Conservation (phyloP, 768 basidiomycete genomes). For the Boletus rufocinnamomeus region DNA sequence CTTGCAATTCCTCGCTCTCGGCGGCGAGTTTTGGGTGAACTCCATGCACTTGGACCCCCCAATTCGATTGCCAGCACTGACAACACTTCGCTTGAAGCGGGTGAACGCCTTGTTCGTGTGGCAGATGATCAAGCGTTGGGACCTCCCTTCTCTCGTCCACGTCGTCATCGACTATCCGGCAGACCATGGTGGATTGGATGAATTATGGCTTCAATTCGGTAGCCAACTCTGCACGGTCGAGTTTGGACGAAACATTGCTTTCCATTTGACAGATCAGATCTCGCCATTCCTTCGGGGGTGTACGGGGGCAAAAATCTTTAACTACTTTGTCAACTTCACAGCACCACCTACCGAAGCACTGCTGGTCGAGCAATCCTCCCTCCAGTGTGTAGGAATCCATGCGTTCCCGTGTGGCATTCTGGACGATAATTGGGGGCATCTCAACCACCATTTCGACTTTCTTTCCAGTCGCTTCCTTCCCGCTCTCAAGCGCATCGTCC, state of each 20-base stretch:
- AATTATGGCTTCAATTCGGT: slow-evolving; percentile 53
- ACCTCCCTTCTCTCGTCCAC: slow-evolving; percentile 52
- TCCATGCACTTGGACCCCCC: slow-evolving; percentile 21
- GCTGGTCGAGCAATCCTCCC: slow-evolving; percentile 31
- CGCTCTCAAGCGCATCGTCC: slow-evolving; percentile 43
- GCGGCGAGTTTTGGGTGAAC: slow-evolving; percentile 43
- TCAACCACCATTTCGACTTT: slow-evolving; percentile 46
- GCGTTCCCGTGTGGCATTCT: slow-evolving; percentile 48
- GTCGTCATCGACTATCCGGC: slow-evolving; percentile 53
- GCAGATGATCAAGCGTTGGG: slow-evolving; percentile 47
- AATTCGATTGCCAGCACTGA: slow-evolving; percentile 46
- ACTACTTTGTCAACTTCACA: slow-evolving; percentile 59
- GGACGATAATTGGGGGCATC: slow-evolving; percentile 34
- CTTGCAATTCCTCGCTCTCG: slow-evolving; percentile 58
- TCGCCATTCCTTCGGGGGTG: slow-evolving; percentile 48
- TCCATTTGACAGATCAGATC: slow-evolving; percentile 51
- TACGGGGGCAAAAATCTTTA: slow-evolving; percentile 48
- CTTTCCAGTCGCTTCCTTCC: slow-evolving; percentile 46
- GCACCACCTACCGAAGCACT: slow-evolving; percentile 18
- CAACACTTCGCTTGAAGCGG: slow-evolving; percentile 54
- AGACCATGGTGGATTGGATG: slow-evolving; percentile 39
- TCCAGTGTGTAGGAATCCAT: slow-evolving; percentile 54
- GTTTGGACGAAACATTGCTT: slow-evolving; percentile 57
- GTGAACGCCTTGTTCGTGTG: slow-evolving; percentile 53
- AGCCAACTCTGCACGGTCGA: slow-evolving; percentile 54